Base-by-base conservation (phyloP, 2,329 filamentous ascomycete species). In the Lecanicillium sp. region DNA sequence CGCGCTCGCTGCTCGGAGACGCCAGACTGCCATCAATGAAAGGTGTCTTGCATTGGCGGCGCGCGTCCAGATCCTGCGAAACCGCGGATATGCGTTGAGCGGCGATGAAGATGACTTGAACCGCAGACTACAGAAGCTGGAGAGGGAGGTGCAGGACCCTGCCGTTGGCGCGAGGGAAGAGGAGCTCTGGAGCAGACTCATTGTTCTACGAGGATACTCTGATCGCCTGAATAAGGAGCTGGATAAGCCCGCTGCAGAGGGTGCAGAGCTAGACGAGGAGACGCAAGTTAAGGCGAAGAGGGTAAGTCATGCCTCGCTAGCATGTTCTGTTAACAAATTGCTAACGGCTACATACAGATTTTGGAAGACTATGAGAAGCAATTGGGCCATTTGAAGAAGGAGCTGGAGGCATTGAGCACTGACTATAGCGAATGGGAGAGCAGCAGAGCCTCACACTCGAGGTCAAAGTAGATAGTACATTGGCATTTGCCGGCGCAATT, bases 111-210 rank as follows among this genome's bases (percentile, higher is more conserved):
- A 94, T 51, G 80, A 84, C 47, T 59, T 94, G 33, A 80, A 82
- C 58, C 76, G 78, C 49, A 83, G 85, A 56, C 67, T 94, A 42
- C 66, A 79, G 51, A 69, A 65, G 17, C 65, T 92, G 42, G 83
- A 89, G 56, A 75, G 77, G 52, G 68, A 70, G 36, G 75, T 87
- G 19, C 78, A 80, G 46, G 85, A 92, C 52, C 85, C 86, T 7
- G 79, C 80, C 7, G 70, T 90, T 40, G 75, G 75, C 28, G 85
- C 84, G 3, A 69, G 84, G 48, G 81, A 86, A 54, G 86, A 92
- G 59, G 85, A 92, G 65, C 78, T 92, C 32, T 92, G 85, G 85
- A 87, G 85, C 47, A 70, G 85, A 33, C 75, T 92, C 63, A 81
- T 88, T 35, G 75, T 82, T 28, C 65, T 92, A 34, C 70, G 83